Percentiles rank a stretch among this genome's conserved stretches.
These are phyloP conservation scores for Aspergillus sp. DNA, from an alignment of 2,329 filamentous ascomycete species.

Conservation along the genomic window DNA sequence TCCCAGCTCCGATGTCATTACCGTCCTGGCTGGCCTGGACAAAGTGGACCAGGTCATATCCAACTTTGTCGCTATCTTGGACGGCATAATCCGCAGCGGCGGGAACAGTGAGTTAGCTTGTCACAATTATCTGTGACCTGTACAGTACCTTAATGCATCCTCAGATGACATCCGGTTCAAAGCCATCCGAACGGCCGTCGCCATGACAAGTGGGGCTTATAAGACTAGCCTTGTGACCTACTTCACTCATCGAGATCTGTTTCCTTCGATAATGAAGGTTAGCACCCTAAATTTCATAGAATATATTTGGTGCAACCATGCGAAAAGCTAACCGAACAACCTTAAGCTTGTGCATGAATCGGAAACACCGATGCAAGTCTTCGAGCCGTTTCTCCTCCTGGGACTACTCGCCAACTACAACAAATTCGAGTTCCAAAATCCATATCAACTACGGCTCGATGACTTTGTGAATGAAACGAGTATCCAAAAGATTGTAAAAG, in stretches of 20 bases:
- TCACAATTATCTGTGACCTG: not conserved
- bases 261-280: slow-evolving; percentile 93
- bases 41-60: slow-evolving; percentile 83
- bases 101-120: slow-evolving; percentile 58
- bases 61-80: slow-evolving; percentile 80
- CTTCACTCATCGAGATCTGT: slow-evolving; percentile 90
- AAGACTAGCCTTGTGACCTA: slow-evolving; percentile 93
- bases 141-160: slow-evolving; percentile 5
- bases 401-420: slow-evolving; percentile 95
- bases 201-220: slow-evolving; percentile 89
- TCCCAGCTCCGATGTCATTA: slow-evolving; percentile 91
- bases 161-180: slow-evolving; percentile 73
- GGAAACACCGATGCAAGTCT: slow-evolving; percentile 61
- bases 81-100: slow-evolving; percentile 78
- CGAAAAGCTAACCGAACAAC: slow-evolving; percentile 12
- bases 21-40: slow-evolving; percentile 83
- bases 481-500: slow-evolving; percentile 77
- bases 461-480: slow-evolving; percentile 92
- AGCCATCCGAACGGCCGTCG: slow-evolving; percentile 77
- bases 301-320: not conserved
- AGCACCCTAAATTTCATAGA: slow-evolving; percentile 12
- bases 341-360: slow-evolving; percentile 78
- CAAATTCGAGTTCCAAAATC: slow-evolving; percentile 98
- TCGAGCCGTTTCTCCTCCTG: slow-evolving; percentile 77
- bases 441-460: slow-evolving; percentile 85